Evolutionary conservation across 148 eudicot genomes (phyloP).

Genomic region (Rhododendron henanense): DNA sequence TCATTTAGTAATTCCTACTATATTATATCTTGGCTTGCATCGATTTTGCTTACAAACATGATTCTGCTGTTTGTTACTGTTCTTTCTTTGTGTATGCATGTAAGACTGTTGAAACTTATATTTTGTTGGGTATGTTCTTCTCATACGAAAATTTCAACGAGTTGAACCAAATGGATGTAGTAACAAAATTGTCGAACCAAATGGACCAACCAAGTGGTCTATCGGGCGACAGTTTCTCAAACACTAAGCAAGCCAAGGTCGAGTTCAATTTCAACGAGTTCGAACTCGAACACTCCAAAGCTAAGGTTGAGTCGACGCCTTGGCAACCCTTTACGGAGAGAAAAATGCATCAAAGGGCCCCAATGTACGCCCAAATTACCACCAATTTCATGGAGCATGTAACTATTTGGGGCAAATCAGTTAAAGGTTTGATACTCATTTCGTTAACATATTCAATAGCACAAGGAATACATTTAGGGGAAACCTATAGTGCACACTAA

Average conservation of each 20-base stretch:
- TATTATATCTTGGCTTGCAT: background rate
- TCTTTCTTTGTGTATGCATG: background rate
- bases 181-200: background rate
- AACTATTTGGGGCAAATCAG: background rate
- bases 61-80: too few species aligned
- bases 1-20: background rate
- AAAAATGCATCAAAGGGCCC: background rate
- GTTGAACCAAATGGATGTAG: too few species aligned
- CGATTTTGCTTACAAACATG: too few species aligned
- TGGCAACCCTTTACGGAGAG: background rate
- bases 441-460: background rate
- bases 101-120: too few species aligned
- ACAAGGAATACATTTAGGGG: background rate
- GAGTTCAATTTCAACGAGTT: background rate
- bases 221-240: background rate
- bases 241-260: background rate
- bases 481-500: background rate
- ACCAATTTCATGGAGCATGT: background rate
- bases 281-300: background rate
- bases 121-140: too few species aligned
- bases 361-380: background rate
- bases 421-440: background rate
- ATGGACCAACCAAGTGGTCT: background rate
- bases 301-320: background rate
- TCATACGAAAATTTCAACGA: too few species aligned